Conservation (phyloP, 2,329 filamentous ascomycete genomes). For the Neonectria neomacrospora region DNA sequence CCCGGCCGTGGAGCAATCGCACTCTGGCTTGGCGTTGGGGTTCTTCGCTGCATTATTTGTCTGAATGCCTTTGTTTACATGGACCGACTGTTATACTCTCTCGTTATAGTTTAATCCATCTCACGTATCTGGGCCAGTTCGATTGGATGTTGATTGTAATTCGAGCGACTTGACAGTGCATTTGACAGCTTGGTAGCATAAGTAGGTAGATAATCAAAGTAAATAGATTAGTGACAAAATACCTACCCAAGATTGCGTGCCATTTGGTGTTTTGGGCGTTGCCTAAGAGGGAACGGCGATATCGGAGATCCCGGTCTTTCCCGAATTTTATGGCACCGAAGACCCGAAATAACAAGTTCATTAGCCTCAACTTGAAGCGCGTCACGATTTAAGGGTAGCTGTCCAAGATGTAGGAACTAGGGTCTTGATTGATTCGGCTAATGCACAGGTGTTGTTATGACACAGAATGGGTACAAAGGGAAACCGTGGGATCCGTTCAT, state of each 20-base stretch:
- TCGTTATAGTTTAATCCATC: slow-evolving; percentile 8
- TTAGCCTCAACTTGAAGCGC: slow-evolving; percentile 28
- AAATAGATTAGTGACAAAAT: background rate
- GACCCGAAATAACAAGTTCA: slow-evolving; percentile 34
- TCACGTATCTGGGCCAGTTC: no score
- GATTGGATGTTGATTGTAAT: background rate
- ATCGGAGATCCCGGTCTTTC: slow-evolving; percentile 42
- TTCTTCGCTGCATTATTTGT: slow-evolving; percentile 28
- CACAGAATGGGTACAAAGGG: slow-evolving; percentile 65
- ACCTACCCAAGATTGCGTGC: slow-evolving; percentile 16
- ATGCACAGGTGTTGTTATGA: slow-evolving; percentile 71
- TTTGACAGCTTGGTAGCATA: background rate
- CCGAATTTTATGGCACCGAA: slow-evolving; percentile 40
- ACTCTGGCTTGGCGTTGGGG: slow-evolving; percentile 38
- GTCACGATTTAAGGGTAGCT: slow-evolving; percentile 35
- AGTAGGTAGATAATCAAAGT: background rate
- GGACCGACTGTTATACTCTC: slow-evolving; percentile 19
- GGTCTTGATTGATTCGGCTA: slow-evolving; percentile 64
- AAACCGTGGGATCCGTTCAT: slow-evolving; percentile 54
- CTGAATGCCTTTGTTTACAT: slow-evolving; percentile 29
- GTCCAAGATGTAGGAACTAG: slow-evolving; percentile 42
- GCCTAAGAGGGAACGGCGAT: slow-evolving; percentile 31
- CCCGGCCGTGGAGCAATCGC: slow-evolving; percentile 25
- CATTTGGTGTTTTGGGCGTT: slow-evolving; percentile 32
- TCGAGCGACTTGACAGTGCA: background rate